phyloP scores from a whole-genome alignment of 2,329 filamentous ascomycete genomes.

The Colletotrichum endophyticum region DNA sequence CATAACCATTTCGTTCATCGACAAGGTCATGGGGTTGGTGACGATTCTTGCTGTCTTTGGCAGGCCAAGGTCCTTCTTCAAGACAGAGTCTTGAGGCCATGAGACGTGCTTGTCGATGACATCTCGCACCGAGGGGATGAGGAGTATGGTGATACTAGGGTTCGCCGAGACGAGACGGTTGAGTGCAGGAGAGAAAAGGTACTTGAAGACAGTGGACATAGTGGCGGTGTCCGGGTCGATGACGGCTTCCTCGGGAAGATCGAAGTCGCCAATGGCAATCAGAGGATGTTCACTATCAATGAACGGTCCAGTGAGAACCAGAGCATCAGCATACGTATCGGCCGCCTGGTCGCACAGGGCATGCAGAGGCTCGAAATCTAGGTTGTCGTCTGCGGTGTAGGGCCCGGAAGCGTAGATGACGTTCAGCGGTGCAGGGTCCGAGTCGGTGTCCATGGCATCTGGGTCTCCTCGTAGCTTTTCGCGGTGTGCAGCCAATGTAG shows the following conservation, averaged over 20 bases:
- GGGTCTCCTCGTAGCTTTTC: constrained; percentile 70
- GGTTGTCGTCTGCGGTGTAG: constrained; percentile 90
- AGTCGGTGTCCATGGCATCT: constrained; percentile 63
- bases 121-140: constrained; percentile 85
- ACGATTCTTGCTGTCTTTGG: constrained; percentile 79
- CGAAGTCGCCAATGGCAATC: constrained; percentile 80
- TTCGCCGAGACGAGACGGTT: constrained; percentile 72
- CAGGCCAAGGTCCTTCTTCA: constrained; percentile 75
- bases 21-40: constrained; percentile 89
- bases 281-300: constrained; percentile 91
- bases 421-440: constrained; percentile 70
- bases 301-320: constrained; percentile 87
- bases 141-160: constrained; percentile 79
- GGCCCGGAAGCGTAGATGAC: constrained; percentile 83
- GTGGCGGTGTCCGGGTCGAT: constrained; percentile 80
- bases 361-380: constrained; percentile 87
- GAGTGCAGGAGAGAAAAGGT: constrained; percentile 77
- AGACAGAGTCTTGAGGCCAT: constrained; percentile 74
- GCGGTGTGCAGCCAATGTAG: constrained; percentile 70
- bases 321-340: constrained; percentile 74
- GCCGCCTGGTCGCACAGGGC: constrained; percentile 80
- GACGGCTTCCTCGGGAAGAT: constrained; percentile 70
- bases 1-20: constrained; percentile 84
- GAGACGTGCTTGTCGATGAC: constrained; percentile 82
- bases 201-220: constrained; percentile 81